phyloP scores from a whole-genome alignment of 2,329 filamentous ascomycete species.

The Calonectria ilicicola region DNA sequence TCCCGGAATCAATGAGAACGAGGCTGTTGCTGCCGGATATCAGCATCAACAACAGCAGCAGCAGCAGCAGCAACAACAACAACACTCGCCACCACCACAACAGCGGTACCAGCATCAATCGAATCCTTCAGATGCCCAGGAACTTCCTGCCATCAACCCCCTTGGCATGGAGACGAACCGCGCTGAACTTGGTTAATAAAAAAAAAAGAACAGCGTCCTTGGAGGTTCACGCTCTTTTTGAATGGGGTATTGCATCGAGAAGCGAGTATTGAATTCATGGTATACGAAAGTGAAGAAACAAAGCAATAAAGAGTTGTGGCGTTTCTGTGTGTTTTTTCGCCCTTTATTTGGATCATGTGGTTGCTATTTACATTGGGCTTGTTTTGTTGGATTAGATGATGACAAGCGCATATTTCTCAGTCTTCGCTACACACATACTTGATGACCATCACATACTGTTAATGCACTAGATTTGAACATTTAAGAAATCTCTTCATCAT shows the following conservation, averaged over 20 bases:
- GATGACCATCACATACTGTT: constrained; percentile 22
- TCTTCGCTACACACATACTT: constrained; percentile 15
- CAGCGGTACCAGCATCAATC: constrained; percentile 18
- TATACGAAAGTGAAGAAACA: neutral
- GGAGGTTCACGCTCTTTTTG: neutral
- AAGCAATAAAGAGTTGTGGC: neutral
- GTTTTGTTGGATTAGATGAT: constrained; percentile 32
- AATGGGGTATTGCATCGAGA: neutral
- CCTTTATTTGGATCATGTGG: constrained; percentile 24
- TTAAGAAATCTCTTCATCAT: neutral
- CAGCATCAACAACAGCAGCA: constrained; percentile 19
- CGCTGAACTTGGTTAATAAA: constrained; percentile 45
- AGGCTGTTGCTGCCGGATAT: constrained; percentile 3
- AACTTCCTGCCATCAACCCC: constrained; percentile 44
- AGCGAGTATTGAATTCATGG: neutral
- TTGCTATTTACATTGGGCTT: constrained; percentile 25
- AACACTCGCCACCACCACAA: constrained; percentile 12
- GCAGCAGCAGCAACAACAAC: constrained; percentile 18
- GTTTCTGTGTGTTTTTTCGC: neutral
- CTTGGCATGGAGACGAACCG: constrained; percentile 48
- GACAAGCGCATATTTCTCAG: constrained; percentile 22
- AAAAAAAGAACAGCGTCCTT: neutral
- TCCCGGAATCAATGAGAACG: constrained; percentile 40
- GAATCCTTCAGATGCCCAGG: constrained; percentile 29
- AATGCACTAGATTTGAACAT: constrained; percentile 16